Conservation (phyloP, 2,329 filamentous ascomycete genomes). For the Cadophora sp. region DNA sequence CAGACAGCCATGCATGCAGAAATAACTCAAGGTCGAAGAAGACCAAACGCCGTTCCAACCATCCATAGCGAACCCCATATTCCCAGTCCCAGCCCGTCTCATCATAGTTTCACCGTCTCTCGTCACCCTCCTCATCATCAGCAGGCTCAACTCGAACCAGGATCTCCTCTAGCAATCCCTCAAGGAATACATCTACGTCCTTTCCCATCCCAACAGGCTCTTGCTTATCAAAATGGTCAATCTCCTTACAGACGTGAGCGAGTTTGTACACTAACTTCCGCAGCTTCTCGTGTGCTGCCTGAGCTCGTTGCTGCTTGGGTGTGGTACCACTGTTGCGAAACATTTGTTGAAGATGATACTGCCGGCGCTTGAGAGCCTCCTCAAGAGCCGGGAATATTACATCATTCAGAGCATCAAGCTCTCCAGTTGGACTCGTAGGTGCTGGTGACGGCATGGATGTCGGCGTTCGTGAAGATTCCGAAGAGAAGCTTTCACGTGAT, state of each 20-base stretch:
- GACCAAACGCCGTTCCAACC: slow-evolving; percentile 13
- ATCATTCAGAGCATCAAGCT: slow-evolving; percentile 85
- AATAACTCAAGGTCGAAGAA: slow-evolving; percentile 8
- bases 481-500: slow-evolving; percentile 38
- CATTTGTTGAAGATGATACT: slow-evolving; percentile 58
- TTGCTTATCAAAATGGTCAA: slow-evolving; percentile 85
- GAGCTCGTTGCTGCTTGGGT: slow-evolving; percentile 70
- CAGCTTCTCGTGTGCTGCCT: slow-evolving; percentile 81
- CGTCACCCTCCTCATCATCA: slow-evolving; percentile 48
- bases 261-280: slow-evolving; percentile 83
- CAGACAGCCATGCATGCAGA: slow-evolving; percentile 13
- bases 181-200: slow-evolving; percentile 86
- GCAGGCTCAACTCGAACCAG: slow-evolving; percentile 89
- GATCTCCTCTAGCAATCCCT: slow-evolving; percentile 93
- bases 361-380: slow-evolving; percentile 84
- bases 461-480: slow-evolving; percentile 45
- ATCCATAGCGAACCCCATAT: not conserved
- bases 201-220: slow-evolving; percentile 94
- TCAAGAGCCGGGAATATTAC: slow-evolving; percentile 94
- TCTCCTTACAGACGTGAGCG: slow-evolving; percentile 83
- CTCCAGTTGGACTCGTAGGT: slow-evolving; percentile 64
- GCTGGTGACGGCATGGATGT: slow-evolving; percentile 63
- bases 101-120: slow-evolving; percentile 31
- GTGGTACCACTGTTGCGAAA: slow-evolving; percentile 49
- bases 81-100: slow-evolving; percentile 8